Conservation (phyloP, 2,329 filamentous ascomycete species). For the Claviceps sp. region DNA sequence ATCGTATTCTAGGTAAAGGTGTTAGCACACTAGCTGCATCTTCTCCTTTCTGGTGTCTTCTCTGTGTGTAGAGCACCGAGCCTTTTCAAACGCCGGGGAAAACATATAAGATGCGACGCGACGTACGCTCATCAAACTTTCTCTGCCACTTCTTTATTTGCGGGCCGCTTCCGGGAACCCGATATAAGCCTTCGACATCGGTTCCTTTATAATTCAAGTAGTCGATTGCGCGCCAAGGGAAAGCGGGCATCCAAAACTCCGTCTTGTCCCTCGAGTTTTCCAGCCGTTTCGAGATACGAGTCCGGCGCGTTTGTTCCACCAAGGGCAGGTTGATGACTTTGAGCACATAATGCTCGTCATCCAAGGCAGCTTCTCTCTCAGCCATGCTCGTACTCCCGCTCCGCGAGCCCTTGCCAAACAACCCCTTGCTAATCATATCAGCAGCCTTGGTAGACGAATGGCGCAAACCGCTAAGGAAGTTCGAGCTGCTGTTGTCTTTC, state of each 20-base stretch:
- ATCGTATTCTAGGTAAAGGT: constrained; percentile 50
- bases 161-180: constrained; percentile 78
- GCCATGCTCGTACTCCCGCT: constrained; percentile 55
- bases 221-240: constrained; percentile 92
- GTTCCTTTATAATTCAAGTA: constrained; percentile 91
- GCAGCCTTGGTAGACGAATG: constrained; percentile 61
- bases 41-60: neutral
- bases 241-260: constrained; percentile 96
- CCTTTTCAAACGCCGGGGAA: too few species aligned
- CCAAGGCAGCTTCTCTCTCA: constrained; percentile 51
- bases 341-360: constrained; percentile 72
- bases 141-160: constrained; percentile 91
- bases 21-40: constrained; percentile 1
- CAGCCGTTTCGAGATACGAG: constrained; percentile 78
- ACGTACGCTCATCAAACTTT: constrained; percentile 69
- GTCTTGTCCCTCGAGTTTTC: constrained; percentile 88
- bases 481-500: constrained; percentile 42
- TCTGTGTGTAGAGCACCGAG: too few species aligned
- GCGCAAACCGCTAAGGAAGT: constrained; percentile 61
- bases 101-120: constrained; percentile 7
- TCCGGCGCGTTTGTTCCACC: constrained; percentile 78
- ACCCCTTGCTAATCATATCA: constrained; percentile 67
- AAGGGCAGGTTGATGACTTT: constrained; percentile 78
- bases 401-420: constrained; percentile 66
- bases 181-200: constrained; percentile 86